phyloP scores from a whole-genome alignment of 768 basidiomycete species.

The Dioszegia aurantiaca region DNA sequence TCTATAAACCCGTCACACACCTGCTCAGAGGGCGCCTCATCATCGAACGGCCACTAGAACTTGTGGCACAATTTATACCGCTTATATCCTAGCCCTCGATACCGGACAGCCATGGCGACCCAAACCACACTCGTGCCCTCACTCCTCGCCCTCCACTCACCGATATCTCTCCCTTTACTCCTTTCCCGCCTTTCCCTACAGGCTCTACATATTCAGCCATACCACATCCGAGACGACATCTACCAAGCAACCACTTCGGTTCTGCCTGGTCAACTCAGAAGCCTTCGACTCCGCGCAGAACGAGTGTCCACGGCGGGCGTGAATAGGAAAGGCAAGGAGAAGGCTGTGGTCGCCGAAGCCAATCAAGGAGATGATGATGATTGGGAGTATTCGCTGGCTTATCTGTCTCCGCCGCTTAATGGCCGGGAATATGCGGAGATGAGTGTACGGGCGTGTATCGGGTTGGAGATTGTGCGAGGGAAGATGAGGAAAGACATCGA shows the following conservation, averaged over 20 bases:
- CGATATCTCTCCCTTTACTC: conserved; percentile 12
- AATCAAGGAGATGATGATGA: conserved; percentile 15
- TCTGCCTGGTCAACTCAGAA: conserved; percentile 29
- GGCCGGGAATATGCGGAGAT: conserved; percentile 34
- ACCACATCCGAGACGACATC: conserved; percentile 18
- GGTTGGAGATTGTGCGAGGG: conserved; percentile 24
- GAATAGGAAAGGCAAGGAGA: conserved; percentile 18
- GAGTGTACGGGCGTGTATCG: conserved; percentile 28
- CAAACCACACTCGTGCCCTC: conserved; percentile 32
- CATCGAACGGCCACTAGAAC: too few species aligned
- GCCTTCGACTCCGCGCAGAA: conserved; percentile 21
- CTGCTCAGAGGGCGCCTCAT: too few species aligned
- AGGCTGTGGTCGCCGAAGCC: conserved; percentile 1
- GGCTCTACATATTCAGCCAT: conserved; percentile 27
- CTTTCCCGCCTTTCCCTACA: conserved; percentile 32
- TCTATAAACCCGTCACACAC: too few species aligned
- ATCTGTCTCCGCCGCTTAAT: conserved; percentile 26
- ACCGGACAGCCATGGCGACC: conserved; percentile 13
- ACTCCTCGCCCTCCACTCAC: conserved; percentile 36
- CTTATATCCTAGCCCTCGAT: neutral
- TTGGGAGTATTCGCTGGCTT: conserved; percentile 25
- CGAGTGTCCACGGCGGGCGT: neutral
- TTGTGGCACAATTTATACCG: too few species aligned
- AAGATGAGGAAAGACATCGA: conserved; percentile 20
- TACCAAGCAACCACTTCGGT: conserved; percentile 29